phyloP scores from a whole-genome alignment of 805 yeast genomes.

The Jamesozyma hellenica region DNA sequence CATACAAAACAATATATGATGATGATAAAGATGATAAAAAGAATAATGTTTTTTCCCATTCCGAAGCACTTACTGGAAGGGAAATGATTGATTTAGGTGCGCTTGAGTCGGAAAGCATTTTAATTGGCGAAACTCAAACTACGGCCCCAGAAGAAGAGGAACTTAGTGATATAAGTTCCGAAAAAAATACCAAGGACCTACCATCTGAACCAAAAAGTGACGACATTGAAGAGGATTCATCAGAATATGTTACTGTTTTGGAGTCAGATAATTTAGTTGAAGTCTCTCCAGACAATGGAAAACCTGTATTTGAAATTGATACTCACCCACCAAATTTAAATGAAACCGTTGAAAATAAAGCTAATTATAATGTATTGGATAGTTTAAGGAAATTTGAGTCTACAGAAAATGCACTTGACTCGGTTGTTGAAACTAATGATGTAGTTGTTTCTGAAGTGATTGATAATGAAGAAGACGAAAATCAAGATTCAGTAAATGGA shows the following conservation, averaged over 20 bases:
- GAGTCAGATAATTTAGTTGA: background rate
- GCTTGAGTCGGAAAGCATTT: no score
- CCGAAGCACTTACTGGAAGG: no score
- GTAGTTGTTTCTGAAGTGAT: background rate
- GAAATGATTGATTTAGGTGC: no score
- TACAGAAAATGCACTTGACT: background rate
- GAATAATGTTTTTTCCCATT: no score
- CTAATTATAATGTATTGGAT: background rate
- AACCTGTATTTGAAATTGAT: no score
- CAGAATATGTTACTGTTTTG: background rate
- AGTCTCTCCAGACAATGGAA: background rate
- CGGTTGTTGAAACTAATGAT: background rate
- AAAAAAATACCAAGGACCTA: no score
- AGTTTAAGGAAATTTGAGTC: background rate
- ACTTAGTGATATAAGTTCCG: no score
- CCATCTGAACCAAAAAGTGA: no score
- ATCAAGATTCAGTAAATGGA: background rate
- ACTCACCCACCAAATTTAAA: no score
- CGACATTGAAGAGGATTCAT: background rate
- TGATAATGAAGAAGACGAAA: background rate
- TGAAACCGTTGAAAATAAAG: no score
- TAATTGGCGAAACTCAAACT: no score
- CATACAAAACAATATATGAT: background rate
- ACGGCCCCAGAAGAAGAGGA: no score
- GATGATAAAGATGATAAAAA: background rate